Conservation (phyloP, 1,284 basidiomycete genomes). For the Sphagnurus paluster region DNA sequence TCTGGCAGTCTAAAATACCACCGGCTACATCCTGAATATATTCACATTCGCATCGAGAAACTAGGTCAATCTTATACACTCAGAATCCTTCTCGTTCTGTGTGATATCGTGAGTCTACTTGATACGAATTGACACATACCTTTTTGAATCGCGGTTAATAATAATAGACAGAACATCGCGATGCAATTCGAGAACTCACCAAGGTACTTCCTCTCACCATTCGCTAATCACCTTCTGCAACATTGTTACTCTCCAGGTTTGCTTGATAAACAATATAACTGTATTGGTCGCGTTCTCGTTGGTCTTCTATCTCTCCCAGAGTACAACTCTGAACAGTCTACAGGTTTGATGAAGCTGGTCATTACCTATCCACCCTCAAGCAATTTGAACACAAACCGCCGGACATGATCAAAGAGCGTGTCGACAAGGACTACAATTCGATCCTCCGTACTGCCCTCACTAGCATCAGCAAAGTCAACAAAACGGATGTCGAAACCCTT, state of each 20-base stretch:
- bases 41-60: slow-evolving; percentile 87
- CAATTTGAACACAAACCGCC: slow-evolving; percentile 93
- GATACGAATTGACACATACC: slow-evolving; percentile 8
- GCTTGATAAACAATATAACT: slow-evolving; percentile 91
- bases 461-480: slow-evolving; percentile 91
- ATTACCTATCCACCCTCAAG: slow-evolving; percentile 91
- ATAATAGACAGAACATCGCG: slow-evolving; percentile 82
- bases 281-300: slow-evolving; percentile 93
- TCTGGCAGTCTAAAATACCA: slow-evolving; percentile 84
- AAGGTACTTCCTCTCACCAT: slow-evolving; percentile 49
- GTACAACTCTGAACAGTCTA: not conserved
- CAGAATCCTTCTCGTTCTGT: slow-evolving; percentile 87
- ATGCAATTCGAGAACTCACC: slow-evolving; percentile 89
- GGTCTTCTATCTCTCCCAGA: slow-evolving; percentile 29
- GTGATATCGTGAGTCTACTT: slow-evolving; percentile 76
- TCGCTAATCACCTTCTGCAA: slow-evolving; percentile 1
- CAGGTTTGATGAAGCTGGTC: slow-evolving; percentile 88
- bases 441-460: slow-evolving; percentile 87
- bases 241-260: slow-evolving; percentile 47
- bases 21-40: slow-evolving; percentile 96
- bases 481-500: slow-evolving; percentile 94
- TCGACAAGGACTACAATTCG: slow-evolving; percentile 86
- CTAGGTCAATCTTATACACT: slow-evolving; percentile 83
- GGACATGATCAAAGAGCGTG: slow-evolving; percentile 90
- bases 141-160: not conserved